Evolutionary conservation across 148 eudicot genomes (phyloP), one percentile per base, ranked within the genome.

Genomic region (Rhododendron griersonianum): DNA sequence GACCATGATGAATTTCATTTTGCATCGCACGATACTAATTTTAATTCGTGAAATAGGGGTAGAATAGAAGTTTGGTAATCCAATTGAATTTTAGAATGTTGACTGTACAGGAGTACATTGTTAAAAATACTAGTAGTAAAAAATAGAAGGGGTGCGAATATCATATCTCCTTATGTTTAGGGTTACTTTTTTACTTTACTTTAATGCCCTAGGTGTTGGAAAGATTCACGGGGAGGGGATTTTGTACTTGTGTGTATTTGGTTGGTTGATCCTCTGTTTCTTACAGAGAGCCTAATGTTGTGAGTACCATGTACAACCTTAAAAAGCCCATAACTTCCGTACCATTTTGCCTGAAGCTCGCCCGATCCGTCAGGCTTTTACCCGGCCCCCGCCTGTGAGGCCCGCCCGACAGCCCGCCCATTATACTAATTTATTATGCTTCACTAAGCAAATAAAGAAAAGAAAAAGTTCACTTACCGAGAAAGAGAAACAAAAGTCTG

Each of bases 191-290:
- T 10, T 69, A 10, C 35, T 25, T 11, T 69, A 69, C 74, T 3
- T 28, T 69, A 28, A 48, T 71, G 11, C 80, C 63, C 80, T 48
- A 3, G 16, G 21, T 30, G 28, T 73, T 84, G 67, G 80, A 11
- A 11, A 35, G 35, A 71, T 71, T 84, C 53, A 48, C 80, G 9
- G 53, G 73, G 18, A 28, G 11, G 35, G 69, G 48, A 21, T 73
- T 51, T 9, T 23, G 67, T 35, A 75, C 67, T 75, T 73, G 3
- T 23, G 19, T 21, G 28, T 21, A 0, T 55, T 21, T 63, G 30
- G n/a, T 63, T 74, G 86, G 86, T 11, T 37, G 86, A 84, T 84
- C 50, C 81, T 84, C 81, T 75, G 80, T 30, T 69, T 53, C 61
- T 51, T 9, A 2, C 41, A 33, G 33, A 6, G 48, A 48, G 13